Conservation (phyloP, 441 rosid genomes). For the Geranium incanum region DNA sequence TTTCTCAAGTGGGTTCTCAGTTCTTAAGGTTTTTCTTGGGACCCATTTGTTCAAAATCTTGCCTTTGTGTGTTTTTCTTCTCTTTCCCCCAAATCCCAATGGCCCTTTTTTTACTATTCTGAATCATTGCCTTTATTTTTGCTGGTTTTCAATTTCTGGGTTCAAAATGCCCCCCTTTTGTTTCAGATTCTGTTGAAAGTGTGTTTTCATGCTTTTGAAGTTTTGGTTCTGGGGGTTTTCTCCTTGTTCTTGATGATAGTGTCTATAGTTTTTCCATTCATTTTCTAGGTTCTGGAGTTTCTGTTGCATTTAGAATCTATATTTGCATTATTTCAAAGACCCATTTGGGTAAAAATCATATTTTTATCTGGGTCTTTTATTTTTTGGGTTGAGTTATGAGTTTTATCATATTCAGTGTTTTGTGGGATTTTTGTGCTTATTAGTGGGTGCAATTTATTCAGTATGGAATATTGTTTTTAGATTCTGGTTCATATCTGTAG, state of each 20-base stretch:
- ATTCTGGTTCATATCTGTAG: background rate
- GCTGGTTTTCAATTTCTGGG: background rate
- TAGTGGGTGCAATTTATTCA: background rate
- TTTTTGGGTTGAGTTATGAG: background rate
- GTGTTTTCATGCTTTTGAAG: background rate
- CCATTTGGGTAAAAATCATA: conserved; percentile 27
- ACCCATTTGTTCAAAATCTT: conserved; percentile 1
- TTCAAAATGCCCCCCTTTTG: background rate
- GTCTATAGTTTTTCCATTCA: background rate
- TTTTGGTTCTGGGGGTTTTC: background rate
- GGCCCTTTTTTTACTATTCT: background rate
- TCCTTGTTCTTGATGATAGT: background rate
- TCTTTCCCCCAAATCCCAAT: background rate
- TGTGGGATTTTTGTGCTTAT: conserved; percentile 4
- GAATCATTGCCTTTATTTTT: conserved; percentile 1
- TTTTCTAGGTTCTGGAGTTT: background rate
- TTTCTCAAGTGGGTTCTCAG: background rate
- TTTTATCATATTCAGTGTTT: conserved; percentile 15
- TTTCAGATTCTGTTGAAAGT: background rate
- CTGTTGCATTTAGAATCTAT: conserved; percentile 3
- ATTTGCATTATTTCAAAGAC: conserved; percentile 20
- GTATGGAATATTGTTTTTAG: background rate
- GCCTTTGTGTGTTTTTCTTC: background rate
- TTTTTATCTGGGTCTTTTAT: conserved; percentile 9
- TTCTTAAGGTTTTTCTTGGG: background rate